These are phyloP conservation scores for Penicillium soppii DNA, from an alignment of 495 filamentous ascomycete species.

Conservation along the genomic window DNA sequence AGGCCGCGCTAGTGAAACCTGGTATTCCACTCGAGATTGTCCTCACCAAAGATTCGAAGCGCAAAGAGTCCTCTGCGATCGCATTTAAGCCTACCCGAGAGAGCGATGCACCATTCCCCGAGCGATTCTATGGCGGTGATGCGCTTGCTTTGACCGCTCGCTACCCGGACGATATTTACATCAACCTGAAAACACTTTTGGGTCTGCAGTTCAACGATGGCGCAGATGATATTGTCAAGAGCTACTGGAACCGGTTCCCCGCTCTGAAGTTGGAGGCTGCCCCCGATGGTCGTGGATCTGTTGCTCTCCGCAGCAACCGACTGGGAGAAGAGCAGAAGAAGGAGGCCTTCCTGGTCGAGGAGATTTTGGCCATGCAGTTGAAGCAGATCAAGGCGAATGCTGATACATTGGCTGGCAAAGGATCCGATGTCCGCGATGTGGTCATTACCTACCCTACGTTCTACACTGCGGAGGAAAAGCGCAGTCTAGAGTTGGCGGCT, in stretches of 20 bases:
- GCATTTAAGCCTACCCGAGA: slow-evolving; percentile 82
- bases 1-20: slow-evolving; percentile 94
- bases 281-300: slow-evolving; percentile 61
- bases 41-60: slow-evolving; percentile 95
- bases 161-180: slow-evolving; percentile 90
- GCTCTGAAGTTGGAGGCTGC: slow-evolving; percentile 47
- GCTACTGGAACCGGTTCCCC: slow-evolving; percentile 72
- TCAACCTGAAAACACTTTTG: slow-evolving; percentile 84
- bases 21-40: slow-evolving; percentile 98
- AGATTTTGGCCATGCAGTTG: slow-evolving; percentile 95
- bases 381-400: slow-evolving; percentile 86
- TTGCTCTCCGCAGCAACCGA: slow-evolving; percentile 72
- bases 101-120: slow-evolving; percentile 66
- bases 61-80: slow-evolving; percentile 89
- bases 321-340: slow-evolving; percentile 61
- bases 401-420: slow-evolving; percentile 78
- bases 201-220: slow-evolving; percentile 59
- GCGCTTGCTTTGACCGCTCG: slow-evolving; percentile 82
- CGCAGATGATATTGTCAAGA: slow-evolving; percentile 59
- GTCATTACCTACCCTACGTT: slow-evolving; percentile 93
- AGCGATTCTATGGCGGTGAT: slow-evolving; percentile 88
- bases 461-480: slow-evolving; percentile 85
- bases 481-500: slow-evolving; percentile 75
- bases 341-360: slow-evolving; percentile 82
- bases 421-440: slow-evolving; percentile 67